Base-by-base conservation (phyloP, 108 stramenopile genomes). In the Cyclotella baltica region DNA sequence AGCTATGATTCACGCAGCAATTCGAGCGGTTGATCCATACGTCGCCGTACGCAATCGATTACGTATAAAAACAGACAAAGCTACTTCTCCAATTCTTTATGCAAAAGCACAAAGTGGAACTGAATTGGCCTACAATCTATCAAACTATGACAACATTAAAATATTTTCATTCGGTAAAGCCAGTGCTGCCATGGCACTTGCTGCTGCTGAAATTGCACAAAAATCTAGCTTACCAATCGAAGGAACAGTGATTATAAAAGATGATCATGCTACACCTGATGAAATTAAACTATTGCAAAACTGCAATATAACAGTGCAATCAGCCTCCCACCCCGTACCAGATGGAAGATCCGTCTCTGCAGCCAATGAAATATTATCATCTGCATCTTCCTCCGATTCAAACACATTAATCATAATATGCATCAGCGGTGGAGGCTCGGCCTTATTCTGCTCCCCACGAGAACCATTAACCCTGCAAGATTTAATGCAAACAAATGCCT, bases 341-440 rank as follows among this genome's bases (percentile, higher is more conserved):
- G 94, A 96, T 67, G 83, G 76, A 38, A 87, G 94, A 47, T 90
- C 90, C 27, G 77, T 83, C 25, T 10, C 78, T 11, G 91, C 80
- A 18, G 85, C 94, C 15, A 70, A 79, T n/a, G 64, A 86, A 70
- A 77, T 93, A 50, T 59, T 93, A 50, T 35, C 87, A 4, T 38
- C 90, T 55, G 84, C 87, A 30, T 55, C 51, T 22, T 34, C 38
- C 35, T 63, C 78, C n/a, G 70, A 85, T 31, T 66, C 63, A 25
- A 55, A 72, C 15, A 92, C 92, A 1, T 70, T 96, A 19, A 80
- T 92, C 1, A 16, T 96, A 8, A 84, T 78, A 11, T 92, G 91
- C 62, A 92, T 96, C 8, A 89, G 88, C 70, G 94, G 94, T 22
- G 94, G 94, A 61, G 94, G 94, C 11, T 96, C 94, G 2, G 82